Evolutionary conservation across 2,329 filamentous ascomycete genomes (phyloP).

Genomic region (Trichoderma sp.): DNA sequence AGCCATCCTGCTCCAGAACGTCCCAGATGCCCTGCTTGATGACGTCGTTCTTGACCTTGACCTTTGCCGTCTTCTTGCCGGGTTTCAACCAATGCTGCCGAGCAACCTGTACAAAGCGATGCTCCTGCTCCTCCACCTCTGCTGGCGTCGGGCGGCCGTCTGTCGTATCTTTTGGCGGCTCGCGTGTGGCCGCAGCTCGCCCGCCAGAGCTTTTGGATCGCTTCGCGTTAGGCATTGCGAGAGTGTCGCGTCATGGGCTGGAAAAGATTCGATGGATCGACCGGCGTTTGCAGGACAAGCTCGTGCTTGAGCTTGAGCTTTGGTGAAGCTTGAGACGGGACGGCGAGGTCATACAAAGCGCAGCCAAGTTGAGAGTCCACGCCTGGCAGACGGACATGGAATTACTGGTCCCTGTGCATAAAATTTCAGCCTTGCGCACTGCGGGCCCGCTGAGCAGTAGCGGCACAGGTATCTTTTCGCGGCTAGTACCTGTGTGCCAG

Average conservation of each 20-base stretch:
- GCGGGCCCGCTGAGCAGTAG: constrained; percentile 22
- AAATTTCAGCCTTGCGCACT: constrained; percentile 29
- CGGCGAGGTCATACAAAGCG: background rate
- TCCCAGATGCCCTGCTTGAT: constrained; percentile 91
- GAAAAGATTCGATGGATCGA: background rate
- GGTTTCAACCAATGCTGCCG: constrained; percentile 80
- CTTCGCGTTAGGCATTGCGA: constrained; percentile 60
- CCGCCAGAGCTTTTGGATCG: constrained; percentile 56
- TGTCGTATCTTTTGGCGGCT: constrained; percentile 38
- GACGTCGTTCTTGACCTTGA: constrained; percentile 79
- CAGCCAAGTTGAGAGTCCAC: constrained; percentile 1
- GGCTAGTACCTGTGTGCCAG: background rate
- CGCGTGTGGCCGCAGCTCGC: constrained; percentile 39
- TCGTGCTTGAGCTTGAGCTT: background rate
- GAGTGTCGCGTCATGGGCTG: constrained; percentile 20
- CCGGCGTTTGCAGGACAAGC: background rate
- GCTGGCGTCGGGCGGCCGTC: constrained; percentile 57
- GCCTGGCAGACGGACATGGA: background rate
- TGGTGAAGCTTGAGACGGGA: background rate
- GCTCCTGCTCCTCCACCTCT: constrained; percentile 71
- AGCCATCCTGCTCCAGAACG: constrained; percentile 76
- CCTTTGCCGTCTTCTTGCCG: constrained; percentile 60
- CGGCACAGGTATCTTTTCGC: constrained; percentile 9
- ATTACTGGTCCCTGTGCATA: constrained; percentile 18
- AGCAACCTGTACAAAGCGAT: constrained; percentile 73